Base-by-base conservation (phyloP, 306 rosid species). In the Ammopiptanthus mongolicus region DNA sequence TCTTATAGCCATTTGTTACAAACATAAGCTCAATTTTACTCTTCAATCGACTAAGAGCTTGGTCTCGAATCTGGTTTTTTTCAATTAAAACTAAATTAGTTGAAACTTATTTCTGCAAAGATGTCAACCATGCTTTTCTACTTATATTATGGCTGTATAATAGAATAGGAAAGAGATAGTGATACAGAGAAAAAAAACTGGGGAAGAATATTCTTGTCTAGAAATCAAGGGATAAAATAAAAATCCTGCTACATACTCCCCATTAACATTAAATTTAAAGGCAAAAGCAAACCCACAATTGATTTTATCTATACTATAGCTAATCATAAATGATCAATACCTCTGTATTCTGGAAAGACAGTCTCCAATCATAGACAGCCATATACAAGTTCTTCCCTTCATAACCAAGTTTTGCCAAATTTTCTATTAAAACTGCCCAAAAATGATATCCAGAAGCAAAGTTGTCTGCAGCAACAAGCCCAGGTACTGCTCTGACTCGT, bases 271-370 rank as follows among this genome's bases (percentile, higher is more conserved):
- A 69, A 36, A 52, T 75, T 51, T 3, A 5, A 63, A 63, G 36
- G 29, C 21, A 52, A 23, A 23, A 37, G 12, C 21, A 18, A 46
- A 1, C 33, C 19, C 29, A 51, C n/a, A n/a, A 50, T 36, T 19
- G 14, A 50, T 63, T 74, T 47, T 28, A 19, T 64, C 63, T 62
- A 13, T 8, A 62, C 4, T 13, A 14, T 51, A 36, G 18, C 17
- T 23, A 36, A 50, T 37, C 28, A 41, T 10, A 51, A 36, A 75
- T 64, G 44, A 15, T 36, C 55, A 34, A 62, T 69, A 91, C 98
- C 96, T 87, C 91, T 13, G 97, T 93, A 44, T 89, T 91, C 58
- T 93, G 93, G 82, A 91, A 93, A 25, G 93, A 91, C n/a, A 89
- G 73, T 73, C 97, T 86, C 98, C 98, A 93, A 57, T 93, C 97